phyloP scores from a whole-genome alignment of 345 rosid genomes.

The Arabis alpina region DNA sequence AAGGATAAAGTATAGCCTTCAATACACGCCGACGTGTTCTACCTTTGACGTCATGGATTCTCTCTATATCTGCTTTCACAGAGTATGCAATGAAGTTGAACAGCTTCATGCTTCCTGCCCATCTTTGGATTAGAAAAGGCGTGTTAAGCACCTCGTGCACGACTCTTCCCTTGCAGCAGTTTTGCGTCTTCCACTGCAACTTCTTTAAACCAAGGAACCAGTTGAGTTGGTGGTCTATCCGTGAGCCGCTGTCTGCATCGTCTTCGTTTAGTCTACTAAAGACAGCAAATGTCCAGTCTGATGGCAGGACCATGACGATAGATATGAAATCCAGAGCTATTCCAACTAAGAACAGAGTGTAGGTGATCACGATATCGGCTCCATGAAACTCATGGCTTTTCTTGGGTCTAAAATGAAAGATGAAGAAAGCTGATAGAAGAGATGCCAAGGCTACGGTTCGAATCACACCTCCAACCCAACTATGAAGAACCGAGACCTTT shows the following conservation, averaged over 20 bases:
- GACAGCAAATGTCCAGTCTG: slow-evolving; percentile 54
- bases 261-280: not conserved
- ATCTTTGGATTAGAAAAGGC: slow-evolving; percentile 43
- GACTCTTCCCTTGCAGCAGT: not conserved
- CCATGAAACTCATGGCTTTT: slow-evolving; percentile 29
- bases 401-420: slow-evolving; percentile 40
- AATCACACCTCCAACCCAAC: not conserved
- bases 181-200: slow-evolving; percentile 9
- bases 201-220: slow-evolving; percentile 33
- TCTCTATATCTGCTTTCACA: slow-evolving; percentile 30
- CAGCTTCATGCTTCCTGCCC: slow-evolving; percentile 47
- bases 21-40: not conserved
- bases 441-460: not conserved
- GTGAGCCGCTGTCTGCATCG: no score
- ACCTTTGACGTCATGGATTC: slow-evolving; percentile 29
- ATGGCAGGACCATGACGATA: slow-evolving; percentile 46
- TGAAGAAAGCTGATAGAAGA: slow-evolving; percentile 11
- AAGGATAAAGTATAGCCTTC: not conserved
- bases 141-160: slow-evolving; percentile 34
- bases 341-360: slow-evolving; percentile 51
- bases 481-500: slow-evolving; percentile 48
- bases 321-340: slow-evolving; percentile 48
- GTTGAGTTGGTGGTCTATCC: not conserved
- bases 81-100: slow-evolving; percentile 42
- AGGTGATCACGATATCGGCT: slow-evolving; percentile 52